Conservation (phyloP, 257 asterid genomes). For the Schizonepeta tenuifolia region DNA sequence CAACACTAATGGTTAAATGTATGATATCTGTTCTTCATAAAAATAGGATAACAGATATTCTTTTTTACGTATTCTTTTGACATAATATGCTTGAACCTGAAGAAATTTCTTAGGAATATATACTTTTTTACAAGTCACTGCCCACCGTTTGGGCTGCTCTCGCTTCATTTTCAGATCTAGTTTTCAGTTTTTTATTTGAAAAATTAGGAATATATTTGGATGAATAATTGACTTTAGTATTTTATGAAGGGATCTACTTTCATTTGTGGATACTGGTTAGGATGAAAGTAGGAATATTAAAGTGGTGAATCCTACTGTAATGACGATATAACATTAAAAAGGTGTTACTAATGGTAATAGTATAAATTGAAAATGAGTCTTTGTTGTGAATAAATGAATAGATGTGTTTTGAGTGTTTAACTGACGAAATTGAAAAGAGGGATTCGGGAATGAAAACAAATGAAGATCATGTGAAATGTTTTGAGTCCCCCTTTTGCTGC, state of each 20-base stretch:
- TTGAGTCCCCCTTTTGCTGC: not conserved
- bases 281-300: not conserved
- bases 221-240: not conserved
- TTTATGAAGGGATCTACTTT: not conserved
- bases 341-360: not conserved
- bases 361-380: not conserved
- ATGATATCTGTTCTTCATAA: not conserved
- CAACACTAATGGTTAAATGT: not conserved
- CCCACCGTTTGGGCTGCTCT: not conserved
- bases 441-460: not conserved
- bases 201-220: not conserved
- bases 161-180: too few relatives aligned
- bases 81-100: slow-evolving; percentile 4
- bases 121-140: not conserved
- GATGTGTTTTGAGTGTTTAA: not conserved
- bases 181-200: not conserved
- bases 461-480: slow-evolving; percentile 20
- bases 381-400: not conserved
- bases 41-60: not conserved
- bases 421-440: not conserved
- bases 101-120: not conserved
- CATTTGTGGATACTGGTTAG: not conserved
- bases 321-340: not conserved
- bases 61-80: not conserved
- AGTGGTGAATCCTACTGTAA: not conserved